These are phyloP conservation scores for Hymenoscyphus repandus DNA, from an alignment of 2,329 filamentous ascomycete species.

Conservation along the genomic window DNA sequence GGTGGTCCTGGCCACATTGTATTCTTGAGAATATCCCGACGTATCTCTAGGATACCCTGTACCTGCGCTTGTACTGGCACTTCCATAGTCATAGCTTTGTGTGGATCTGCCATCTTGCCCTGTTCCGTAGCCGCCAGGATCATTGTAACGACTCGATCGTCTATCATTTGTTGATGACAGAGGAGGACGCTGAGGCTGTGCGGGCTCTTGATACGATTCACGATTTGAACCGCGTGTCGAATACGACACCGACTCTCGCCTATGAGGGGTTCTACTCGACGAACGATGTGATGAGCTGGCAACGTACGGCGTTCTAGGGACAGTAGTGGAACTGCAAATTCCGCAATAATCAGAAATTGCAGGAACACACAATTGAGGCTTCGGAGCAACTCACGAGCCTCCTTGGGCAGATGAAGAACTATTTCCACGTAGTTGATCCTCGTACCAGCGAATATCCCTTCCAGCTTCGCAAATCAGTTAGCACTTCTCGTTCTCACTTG, in stretches of 20 bases:
- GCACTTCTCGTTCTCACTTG: neutral
- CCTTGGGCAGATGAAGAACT: neutral
- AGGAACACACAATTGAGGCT: neutral
- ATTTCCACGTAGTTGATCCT: neutral
- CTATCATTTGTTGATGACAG: neutral
- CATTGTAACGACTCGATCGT: conserved; percentile 1
- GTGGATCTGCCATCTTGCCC: neutral
- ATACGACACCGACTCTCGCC: conserved; percentile 1
- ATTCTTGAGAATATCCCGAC: too few species aligned
- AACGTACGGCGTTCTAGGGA: neutral
- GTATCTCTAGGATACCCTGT: neutral
- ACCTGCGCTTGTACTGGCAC: too few species aligned
- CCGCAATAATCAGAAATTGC: neutral
- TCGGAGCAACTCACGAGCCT: neutral
- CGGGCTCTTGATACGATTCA: neutral
- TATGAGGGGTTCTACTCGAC: neutral
- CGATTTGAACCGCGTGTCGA: neutral
- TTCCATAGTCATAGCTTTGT: too few species aligned
- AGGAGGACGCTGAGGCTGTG: neutral
- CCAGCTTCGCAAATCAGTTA: conserved; percentile 1
- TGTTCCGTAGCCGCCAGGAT: neutral
- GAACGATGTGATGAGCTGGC: neutral
- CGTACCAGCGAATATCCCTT: neutral
- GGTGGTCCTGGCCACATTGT: too few species aligned
- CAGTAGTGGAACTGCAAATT: neutral